Percentiles rank a stretch among this genome's conserved stretches.
phyloP scores from a whole-genome alignment of 2,329 filamentous ascomycete species.

The Ophiostoma australiae region DNA sequence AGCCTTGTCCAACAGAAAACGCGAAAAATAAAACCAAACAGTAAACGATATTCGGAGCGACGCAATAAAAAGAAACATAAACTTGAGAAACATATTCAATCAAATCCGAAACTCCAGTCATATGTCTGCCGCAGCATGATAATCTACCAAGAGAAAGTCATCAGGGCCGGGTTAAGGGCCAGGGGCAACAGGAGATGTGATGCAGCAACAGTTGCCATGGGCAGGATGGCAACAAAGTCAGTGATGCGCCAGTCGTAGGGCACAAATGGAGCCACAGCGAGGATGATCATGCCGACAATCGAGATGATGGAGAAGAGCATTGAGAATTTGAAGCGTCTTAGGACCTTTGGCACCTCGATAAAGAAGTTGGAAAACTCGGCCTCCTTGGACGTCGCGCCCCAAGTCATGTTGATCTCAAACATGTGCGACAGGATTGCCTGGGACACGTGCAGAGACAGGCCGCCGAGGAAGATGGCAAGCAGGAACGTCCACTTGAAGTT shows the following conservation, averaged over 20 bases:
- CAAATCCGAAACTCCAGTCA: neutral
- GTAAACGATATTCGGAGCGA: neutral
- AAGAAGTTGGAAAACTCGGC: slow-evolving; percentile 78
- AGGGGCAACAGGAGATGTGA: slow-evolving; percentile 68
- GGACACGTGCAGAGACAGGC: slow-evolving; percentile 72
- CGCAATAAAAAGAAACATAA: neutral
- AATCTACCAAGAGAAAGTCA: slow-evolving; percentile 69
- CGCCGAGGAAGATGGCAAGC: slow-evolving; percentile 76
- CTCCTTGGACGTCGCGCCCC: slow-evolving; percentile 82
- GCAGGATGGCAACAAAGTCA: slow-evolving; percentile 70
- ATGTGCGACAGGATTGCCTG: slow-evolving; percentile 77
- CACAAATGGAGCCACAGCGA: slow-evolving; percentile 60
- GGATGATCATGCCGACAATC: slow-evolving; percentile 58
- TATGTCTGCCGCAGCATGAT: too few relatives aligned
- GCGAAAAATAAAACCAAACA: too few relatives aligned
- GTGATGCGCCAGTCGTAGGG: slow-evolving; percentile 62
- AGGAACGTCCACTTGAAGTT: slow-evolving; percentile 71
- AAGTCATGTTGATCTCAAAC: slow-evolving; percentile 80
- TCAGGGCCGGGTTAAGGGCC: slow-evolving; percentile 70
- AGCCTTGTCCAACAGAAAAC: too few relatives aligned
- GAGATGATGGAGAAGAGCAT: slow-evolving; percentile 58
- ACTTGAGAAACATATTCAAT: neutral
- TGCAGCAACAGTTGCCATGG: slow-evolving; percentile 65
- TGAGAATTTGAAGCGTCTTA: slow-evolving; percentile 72
- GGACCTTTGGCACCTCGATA: slow-evolving; percentile 72